phyloP scores from a whole-genome alignment of 2,329 filamentous ascomycete genomes.

The Talaromyces islandicus region DNA sequence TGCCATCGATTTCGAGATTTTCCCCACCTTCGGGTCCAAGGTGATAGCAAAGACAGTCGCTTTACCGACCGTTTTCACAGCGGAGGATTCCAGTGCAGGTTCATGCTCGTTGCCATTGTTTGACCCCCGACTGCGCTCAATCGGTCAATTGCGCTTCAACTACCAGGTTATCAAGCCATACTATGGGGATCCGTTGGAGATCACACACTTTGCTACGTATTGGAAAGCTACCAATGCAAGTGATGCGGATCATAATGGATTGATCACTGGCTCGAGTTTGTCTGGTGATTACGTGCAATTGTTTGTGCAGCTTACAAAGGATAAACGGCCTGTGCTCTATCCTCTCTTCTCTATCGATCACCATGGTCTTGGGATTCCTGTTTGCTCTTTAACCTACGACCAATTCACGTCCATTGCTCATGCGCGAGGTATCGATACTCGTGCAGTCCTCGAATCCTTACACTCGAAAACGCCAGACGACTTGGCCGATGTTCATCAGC shows the following conservation, averaged over 20 bases:
- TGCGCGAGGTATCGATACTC: constrained; percentile 29
- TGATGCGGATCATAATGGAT: constrained; percentile 74
- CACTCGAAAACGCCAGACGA: constrained; percentile 29
- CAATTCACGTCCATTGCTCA: constrained; percentile 42
- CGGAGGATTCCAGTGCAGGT: constrained; percentile 67
- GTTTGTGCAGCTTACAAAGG: constrained; percentile 85
- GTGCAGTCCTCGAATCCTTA: constrained; percentile 25
- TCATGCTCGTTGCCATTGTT: constrained; percentile 84
- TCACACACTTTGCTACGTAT: constrained; percentile 97
- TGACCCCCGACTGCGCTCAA: constrained; percentile 82
- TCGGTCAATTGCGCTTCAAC: constrained; percentile 89
- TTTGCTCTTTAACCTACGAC: constrained; percentile 69
- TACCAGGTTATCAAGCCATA: constrained; percentile 97
- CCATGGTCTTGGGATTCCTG: constrained; percentile 70
- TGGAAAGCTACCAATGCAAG: constrained; percentile 98
- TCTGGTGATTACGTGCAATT: constrained; percentile 92
- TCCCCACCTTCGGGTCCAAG: constrained; percentile 94
- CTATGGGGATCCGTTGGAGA: constrained; percentile 83
- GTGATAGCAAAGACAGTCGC: constrained; percentile 95
- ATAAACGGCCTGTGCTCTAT: constrained; percentile 81
- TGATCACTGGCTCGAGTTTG: constrained; percentile 90
- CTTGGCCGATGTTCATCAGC: constrained; percentile 62
- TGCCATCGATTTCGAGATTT: constrained; percentile 94
- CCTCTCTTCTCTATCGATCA: constrained; percentile 75
- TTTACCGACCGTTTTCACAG: constrained; percentile 77